These are phyloP conservation scores for Leonotis leonurus DNA, from an alignment of 257 asterid species.

Conservation along the genomic window DNA sequence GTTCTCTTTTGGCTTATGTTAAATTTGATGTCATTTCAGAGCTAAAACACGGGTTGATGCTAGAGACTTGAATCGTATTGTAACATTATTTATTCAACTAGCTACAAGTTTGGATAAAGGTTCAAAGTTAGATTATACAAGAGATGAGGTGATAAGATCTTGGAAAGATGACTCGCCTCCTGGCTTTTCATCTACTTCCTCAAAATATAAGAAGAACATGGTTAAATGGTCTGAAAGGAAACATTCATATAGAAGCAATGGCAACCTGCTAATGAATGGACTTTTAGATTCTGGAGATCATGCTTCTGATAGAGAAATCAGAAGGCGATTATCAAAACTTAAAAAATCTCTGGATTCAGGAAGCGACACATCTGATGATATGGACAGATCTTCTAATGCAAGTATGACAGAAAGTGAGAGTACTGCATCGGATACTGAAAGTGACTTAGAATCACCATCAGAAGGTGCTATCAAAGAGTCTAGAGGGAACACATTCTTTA, in stretches of 20 bases:
- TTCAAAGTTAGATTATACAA: conserved; percentile 40
- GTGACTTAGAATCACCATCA: conserved; percentile 58
- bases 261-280: conserved; percentile 44
- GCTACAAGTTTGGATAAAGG: conserved; percentile 76
- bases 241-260: conserved; percentile 54
- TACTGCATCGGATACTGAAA: conserved; percentile 90
- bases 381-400: conserved; percentile 65
- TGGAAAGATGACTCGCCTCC: conserved; percentile 77
- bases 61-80: conserved; percentile 56
- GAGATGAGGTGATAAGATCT: conserved; percentile 49
- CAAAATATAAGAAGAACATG: conserved; percentile 60
- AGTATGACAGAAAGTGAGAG: conserved; percentile 58
- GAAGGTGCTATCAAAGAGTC: conserved; percentile 54
- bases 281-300: conserved; percentile 62
- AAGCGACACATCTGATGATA: conserved; percentile 82
- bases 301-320: conserved; percentile 87
- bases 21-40: conserved; percentile 37
- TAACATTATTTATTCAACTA: conserved; percentile 65
- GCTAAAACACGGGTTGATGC: conserved; percentile 54
- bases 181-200: conserved; percentile 62
- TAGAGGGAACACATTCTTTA: conserved; percentile 43
- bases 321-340: conserved; percentile 72
- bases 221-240: conserved; percentile 58
- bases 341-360: conserved; percentile 67
- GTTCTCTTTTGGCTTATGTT: too few relatives aligned